Conservation (phyloP, 2,329 filamentous ascomycete species). For the Trichophyton verrucosum region DNA sequence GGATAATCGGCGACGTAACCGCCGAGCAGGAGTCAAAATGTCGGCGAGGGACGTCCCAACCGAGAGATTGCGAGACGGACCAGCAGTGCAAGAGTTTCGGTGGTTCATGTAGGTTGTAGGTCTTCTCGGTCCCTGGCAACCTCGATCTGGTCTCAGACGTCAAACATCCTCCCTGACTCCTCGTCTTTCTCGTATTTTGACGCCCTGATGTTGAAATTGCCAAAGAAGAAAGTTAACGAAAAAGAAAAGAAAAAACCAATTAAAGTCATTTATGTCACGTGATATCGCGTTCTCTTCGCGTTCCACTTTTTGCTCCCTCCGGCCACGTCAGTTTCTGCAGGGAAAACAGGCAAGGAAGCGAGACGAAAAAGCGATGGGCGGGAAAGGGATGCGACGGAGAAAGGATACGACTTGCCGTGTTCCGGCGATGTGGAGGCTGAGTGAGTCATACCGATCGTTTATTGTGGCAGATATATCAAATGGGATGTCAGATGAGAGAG, state of each 20-base stretch:
- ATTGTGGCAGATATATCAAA: neutral
- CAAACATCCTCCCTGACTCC: neutral
- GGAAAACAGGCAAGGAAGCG: neutral
- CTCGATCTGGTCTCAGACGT: too few species aligned
- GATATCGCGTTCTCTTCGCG: neutral
- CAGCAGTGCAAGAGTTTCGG: constrained; percentile 41
- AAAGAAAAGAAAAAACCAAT: neutral
- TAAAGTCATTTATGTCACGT: neutral
- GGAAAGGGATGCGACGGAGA: neutral
- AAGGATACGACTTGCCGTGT: neutral
- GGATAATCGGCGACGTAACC: constrained; percentile 52
- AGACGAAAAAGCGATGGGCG: neutral
- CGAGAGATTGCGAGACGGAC: constrained; percentile 43
- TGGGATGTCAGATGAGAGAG: neutral
- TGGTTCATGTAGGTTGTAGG: constrained; percentile 45
- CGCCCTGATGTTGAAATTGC: too few species aligned
- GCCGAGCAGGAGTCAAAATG: constrained; percentile 42
- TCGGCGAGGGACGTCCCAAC: constrained; percentile 48
- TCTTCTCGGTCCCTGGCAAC: neutral
- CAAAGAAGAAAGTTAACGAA: constrained; percentile 20
- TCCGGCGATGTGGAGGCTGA: neutral
- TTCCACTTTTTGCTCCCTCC: neutral
- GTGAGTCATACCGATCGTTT: neutral
- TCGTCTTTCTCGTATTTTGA: too few species aligned
- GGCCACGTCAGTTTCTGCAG: neutral